phyloP scores from a whole-genome alignment of 2,329 filamentous ascomycete species.

The Clonostachys rhizophaga region DNA sequence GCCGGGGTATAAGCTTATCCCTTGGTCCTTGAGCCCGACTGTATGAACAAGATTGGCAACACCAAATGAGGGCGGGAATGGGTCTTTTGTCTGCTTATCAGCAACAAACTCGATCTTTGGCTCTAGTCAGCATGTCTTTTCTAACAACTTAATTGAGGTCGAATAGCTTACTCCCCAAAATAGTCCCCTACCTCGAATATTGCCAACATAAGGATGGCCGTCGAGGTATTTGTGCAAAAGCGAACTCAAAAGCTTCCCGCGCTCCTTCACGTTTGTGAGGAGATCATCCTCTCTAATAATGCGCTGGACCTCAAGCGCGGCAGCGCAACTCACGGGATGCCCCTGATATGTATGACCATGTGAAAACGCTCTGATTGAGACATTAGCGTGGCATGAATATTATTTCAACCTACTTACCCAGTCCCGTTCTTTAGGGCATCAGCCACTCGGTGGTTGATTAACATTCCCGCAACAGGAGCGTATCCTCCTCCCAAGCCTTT shows the following conservation, averaged over 20 bases:
- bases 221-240: constrained; percentile 12
- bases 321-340: constrained; percentile 16
- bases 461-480: constrained; percentile 48
- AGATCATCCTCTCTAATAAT: constrained; percentile 37
- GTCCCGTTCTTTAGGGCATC: constrained; percentile 28
- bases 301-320: constrained; percentile 18
- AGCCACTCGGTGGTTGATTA: constrained; percentile 45
- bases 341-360: constrained; percentile 16
- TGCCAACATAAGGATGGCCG: constrained; percentile 16
- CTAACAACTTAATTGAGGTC: background rate
- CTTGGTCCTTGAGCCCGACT: constrained; percentile 35
- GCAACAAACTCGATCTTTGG: constrained; percentile 17
- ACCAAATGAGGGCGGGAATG: constrained; percentile 20
- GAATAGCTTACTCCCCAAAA: constrained; percentile 16
- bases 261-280: constrained; percentile 8
- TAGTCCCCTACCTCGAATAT: constrained; percentile 19
- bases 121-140: background rate
- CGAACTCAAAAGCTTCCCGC: constrained; percentile 5
- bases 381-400: background rate
- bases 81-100: constrained; percentile 15
- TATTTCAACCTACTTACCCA: constrained; percentile 9
- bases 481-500: constrained; percentile 64
- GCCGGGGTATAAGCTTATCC: constrained; percentile 39
- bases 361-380: constrained; percentile 6
- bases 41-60: constrained; percentile 12